Percentiles rank a stretch among this genome's conserved stretches.
These are phyloP conservation scores for Lactarius indigo DNA, from an alignment of 768 basidiomycete genomes.

Conservation along the genomic window DNA sequence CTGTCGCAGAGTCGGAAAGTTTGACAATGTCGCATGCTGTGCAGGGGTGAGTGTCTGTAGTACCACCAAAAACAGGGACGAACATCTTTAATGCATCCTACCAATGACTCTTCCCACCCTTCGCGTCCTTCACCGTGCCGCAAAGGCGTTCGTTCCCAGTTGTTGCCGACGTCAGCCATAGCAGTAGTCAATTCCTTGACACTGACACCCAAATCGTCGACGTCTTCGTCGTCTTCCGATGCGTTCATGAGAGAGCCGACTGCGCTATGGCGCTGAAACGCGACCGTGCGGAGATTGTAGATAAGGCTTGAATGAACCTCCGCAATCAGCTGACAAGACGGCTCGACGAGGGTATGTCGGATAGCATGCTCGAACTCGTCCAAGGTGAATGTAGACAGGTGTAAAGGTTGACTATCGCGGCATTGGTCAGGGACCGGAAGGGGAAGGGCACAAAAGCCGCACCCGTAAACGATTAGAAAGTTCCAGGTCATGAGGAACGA, in stretches of 20 bases:
- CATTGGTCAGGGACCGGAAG: neutral
- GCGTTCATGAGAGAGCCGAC: constrained; percentile 57
- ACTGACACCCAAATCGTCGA: constrained; percentile 49
- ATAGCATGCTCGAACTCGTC: constrained; percentile 91
- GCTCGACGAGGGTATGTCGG: constrained; percentile 66
- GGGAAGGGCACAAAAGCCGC: constrained; percentile 13
- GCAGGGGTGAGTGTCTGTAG: constrained; percentile 1
- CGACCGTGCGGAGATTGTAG: constrained; percentile 82
- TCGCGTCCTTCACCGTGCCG: constrained; percentile 69
- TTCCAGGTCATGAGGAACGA: constrained; percentile 90
- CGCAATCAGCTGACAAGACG: constrained; percentile 70
- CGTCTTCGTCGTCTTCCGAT: constrained; percentile 43
- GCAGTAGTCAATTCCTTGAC: constrained; percentile 61
- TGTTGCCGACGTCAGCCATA: constrained; percentile 79
- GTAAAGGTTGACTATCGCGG: constrained; percentile 62
- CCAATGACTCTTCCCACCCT: constrained; percentile 89
- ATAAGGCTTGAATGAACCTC: constrained; percentile 90
- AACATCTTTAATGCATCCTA: constrained; percentile 88
- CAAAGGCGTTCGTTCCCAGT: constrained; percentile 78
- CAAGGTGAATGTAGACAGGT: constrained; percentile 82
- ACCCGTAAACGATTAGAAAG: constrained; percentile 94
- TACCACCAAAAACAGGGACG: constrained; percentile 34
- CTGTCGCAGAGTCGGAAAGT: constrained; percentile 68
- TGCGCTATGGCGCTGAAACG: constrained; percentile 72
- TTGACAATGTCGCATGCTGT: constrained; percentile 71